Evolutionary conservation across 306 rosid species (phyloP), one percentile per base, ranked within the genome.

Genomic region (Amphicarpaea edgeworthii): DNA sequence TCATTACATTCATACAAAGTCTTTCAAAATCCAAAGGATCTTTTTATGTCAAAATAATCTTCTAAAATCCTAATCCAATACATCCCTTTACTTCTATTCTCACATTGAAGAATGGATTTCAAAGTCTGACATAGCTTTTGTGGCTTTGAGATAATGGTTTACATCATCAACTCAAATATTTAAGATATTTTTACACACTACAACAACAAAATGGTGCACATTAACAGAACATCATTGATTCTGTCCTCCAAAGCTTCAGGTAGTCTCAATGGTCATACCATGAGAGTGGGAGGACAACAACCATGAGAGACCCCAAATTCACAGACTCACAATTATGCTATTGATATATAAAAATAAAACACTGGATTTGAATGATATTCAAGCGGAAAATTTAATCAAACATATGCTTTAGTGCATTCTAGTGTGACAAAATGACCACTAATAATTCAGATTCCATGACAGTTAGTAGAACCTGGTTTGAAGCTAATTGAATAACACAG

Each of bases 101-200:
- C 17, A 58, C 43, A n/a, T 42, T 57, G 57, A 72, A 58, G 19
- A 42, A 24, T 32, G 49, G 50, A 24, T 40, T 37, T n/a, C 23
- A 57, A 55, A 57, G 68, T 57, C 42, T n/a, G 68, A 30, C 68
- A 40, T 7, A 54, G 17, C 7, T 38, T 72, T 55, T 41, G 50
- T 20, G 15, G 8, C 17, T 55, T 72, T 41, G 23, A n/a, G 26
- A 55, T 23, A 57, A 57, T 23, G 53, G 28, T 57, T 57, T 40
- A 72, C 24, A 55, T 66, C 65, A n/a, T 64, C 79, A 70, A 81
- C 55, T 12, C 54, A 23, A 65, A 42, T 43, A 57, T 57, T 16
- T 2, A 14, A 32, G 65, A 57, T 42, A 3, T 57, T 71, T n/a
- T 45, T 64, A 38, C 42, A 68, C 62, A 53, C 21, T 14, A 53